Conservation (phyloP, 1,284 basidiomycete genomes). For the Puccinia polysora region DNA sequence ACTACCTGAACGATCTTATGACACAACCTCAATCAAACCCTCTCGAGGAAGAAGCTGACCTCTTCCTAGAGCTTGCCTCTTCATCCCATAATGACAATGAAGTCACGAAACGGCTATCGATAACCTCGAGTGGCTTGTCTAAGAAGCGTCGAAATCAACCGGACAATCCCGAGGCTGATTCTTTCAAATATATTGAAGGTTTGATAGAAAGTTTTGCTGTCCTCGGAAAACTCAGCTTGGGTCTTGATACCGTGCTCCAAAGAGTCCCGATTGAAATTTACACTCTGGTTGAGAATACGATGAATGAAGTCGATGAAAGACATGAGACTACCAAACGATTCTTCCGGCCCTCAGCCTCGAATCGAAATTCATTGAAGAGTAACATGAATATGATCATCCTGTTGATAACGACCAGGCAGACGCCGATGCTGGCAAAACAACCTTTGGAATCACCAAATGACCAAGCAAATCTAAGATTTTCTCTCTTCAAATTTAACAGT, state of each 20-base stretch:
- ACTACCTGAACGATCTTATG: constrained; percentile 67
- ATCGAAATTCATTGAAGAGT: constrained; percentile 18
- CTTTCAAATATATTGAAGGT: constrained; percentile 89
- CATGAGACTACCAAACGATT: constrained; percentile 56
- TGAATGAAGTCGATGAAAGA: constrained; percentile 85
- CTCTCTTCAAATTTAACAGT: constrained; percentile 64
- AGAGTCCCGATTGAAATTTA: constrained; percentile 80
- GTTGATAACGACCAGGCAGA: constrained; percentile 18
- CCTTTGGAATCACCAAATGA: constrained; percentile 53
- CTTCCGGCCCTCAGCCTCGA: constrained; percentile 17
- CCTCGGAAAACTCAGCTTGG: constrained; percentile 78
- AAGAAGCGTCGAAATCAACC: constrained; percentile 23
- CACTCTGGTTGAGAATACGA: constrained; percentile 74
- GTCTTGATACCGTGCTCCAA: constrained; percentile 78
- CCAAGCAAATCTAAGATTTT: constrained; percentile 59
- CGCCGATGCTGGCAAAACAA: background rate
- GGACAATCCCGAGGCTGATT: constrained; percentile 80
- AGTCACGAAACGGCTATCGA: constrained; percentile 44
- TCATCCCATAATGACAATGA: constrained; percentile 44
- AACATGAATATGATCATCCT: constrained; percentile 23
- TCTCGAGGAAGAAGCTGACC: constrained; percentile 63
- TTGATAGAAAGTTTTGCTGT: constrained; percentile 86
- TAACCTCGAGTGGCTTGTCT: constrained; percentile 31
- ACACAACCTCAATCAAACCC: constrained; percentile 71
- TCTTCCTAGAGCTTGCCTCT: constrained; percentile 42